Base-by-base conservation (phyloP, 345 rosid species). In the Heritiera fomes region DNA sequence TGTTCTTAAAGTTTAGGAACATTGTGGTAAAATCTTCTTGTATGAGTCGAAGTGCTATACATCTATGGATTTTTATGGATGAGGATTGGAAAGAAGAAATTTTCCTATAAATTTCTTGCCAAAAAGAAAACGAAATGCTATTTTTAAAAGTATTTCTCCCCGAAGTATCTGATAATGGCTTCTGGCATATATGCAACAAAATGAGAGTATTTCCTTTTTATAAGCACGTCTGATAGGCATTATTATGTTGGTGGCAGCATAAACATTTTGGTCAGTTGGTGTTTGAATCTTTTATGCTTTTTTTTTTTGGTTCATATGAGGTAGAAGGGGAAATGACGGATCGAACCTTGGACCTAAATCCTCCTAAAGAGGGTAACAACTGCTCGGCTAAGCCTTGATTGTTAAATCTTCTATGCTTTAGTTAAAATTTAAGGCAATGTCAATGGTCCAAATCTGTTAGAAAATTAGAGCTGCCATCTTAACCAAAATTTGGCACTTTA, bases 1-100 rank as follows among this genome's bases (percentile, higher is more conserved):
- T 83, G 45, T 75, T 83, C 73, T 76, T 56, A 71, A 61, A 69
- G 32, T 71, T 50, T 15, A n/a, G 71, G 32, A 70, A 2, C 6
- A 32, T 28, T 49, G 28, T 13, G 34, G 58, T 32, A 70, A 46
- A 28, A 45, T 20, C 53, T 43, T 49, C 72, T 45, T 43, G 50
- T 15, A 45, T 69, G 73, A 6, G 10, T 46, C 23, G 43, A 49
- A 71, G 59, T 47, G 56, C 58, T n/a, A 70, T 28, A 17, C 5
- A 49, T 71, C 4, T 13, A 7, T 69, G 1, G 1, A 7, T 5
- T 70, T 46, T 47, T 71, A 28, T 71, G 58, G 34, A 28, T 70
- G 41, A 10, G 40, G 52, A 23, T 47, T 28, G 41, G 59, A 70
- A 70, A 70, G 43, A 23, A 70, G n/a, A 56, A 49, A 10, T 0